These are phyloP conservation scores for Cladosporium sp. DNA, from an alignment of 2,329 filamentous ascomycete genomes.

Conservation along the genomic window DNA sequence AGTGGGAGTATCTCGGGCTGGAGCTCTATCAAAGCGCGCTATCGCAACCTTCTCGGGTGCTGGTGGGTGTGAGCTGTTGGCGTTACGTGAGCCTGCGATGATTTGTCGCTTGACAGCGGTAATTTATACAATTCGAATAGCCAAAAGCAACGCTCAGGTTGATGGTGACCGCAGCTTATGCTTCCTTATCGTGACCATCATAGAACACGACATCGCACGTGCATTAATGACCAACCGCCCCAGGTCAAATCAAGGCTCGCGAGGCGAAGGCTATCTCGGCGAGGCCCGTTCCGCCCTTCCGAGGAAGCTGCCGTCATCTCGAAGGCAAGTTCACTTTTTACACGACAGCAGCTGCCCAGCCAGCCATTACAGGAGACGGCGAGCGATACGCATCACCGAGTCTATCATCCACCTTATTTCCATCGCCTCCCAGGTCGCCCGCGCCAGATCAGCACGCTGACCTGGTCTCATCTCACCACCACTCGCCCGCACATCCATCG, in stretches of 20 bases:
- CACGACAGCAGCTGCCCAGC: slow-evolving; percentile 1
- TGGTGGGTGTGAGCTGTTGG: background rate
- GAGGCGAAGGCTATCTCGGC: too few species aligned
- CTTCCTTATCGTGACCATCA: too few species aligned
- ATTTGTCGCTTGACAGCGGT: too few species aligned
- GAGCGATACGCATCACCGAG: background rate
- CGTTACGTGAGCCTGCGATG: slow-evolving; percentile 2
- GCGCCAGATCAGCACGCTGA: slow-evolving; percentile 1
- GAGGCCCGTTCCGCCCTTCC: too few species aligned
- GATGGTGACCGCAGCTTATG: background rate
- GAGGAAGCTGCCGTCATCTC: slow-evolving; percentile 1
- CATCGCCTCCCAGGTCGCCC: slow-evolving; percentile 2
- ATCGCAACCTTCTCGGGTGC: background rate
- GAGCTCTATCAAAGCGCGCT: background rate
- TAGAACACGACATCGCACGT: too few species aligned
- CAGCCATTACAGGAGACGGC: background rate
- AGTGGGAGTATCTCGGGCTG: slow-evolving; percentile 3
- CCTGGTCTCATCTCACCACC: background rate
- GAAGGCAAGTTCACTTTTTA: slow-evolving; percentile 4
- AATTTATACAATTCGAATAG: too few species aligned
- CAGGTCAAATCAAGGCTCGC: too few species aligned
- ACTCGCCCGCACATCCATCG: slow-evolving; percentile 6
- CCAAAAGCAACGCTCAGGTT: too few species aligned
- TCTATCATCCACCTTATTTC: background rate
- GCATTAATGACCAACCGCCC: too few species aligned